These are phyloP conservation scores for Trichosporon inkin DNA, from an alignment of 1,284 basidiomycete genomes.

Conservation along the genomic window DNA sequence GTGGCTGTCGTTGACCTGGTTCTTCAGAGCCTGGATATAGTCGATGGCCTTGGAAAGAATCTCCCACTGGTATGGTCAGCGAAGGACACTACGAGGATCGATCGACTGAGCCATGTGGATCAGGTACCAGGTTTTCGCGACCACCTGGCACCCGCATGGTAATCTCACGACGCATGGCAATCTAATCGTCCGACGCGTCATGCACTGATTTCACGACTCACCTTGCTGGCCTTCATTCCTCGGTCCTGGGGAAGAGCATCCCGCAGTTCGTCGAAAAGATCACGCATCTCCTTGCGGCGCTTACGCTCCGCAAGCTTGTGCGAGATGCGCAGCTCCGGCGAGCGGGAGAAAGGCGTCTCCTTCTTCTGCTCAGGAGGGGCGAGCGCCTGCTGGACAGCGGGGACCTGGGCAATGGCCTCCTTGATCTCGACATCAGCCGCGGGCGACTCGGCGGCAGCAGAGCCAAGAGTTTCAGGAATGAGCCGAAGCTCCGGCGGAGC, in stretches of 20 bases:
- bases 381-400: constrained; percentile 19
- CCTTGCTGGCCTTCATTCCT: constrained; percentile 86
- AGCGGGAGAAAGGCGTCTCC: constrained; percentile 83
- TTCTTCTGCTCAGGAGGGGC: constrained; percentile 24
- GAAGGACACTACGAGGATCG: background rate
- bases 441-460: constrained; percentile 28
- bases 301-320: constrained; percentile 89
- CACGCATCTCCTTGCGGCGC: constrained; percentile 94
- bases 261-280: constrained; percentile 87
- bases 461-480: constrained; percentile 35
- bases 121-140: background rate
- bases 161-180: constrained; percentile 4
- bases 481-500: constrained; percentile 33
- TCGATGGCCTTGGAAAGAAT: constrained; percentile 27
- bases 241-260: constrained; percentile 85
- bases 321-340: constrained; percentile 83
- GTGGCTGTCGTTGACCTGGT: constrained; percentile 16
- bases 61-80: constrained; percentile 18
- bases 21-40: constrained; percentile 27
- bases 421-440: constrained; percentile 14
- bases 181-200: background rate
- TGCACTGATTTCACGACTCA: constrained; percentile 53
- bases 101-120: background rate
- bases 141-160: constrained; percentile 7
- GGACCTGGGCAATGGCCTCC: constrained; percentile 18